These are phyloP conservation scores for Hypoxylon sp. DNA, from an alignment of 2,329 filamentous ascomycete species.

Conservation along the genomic window DNA sequence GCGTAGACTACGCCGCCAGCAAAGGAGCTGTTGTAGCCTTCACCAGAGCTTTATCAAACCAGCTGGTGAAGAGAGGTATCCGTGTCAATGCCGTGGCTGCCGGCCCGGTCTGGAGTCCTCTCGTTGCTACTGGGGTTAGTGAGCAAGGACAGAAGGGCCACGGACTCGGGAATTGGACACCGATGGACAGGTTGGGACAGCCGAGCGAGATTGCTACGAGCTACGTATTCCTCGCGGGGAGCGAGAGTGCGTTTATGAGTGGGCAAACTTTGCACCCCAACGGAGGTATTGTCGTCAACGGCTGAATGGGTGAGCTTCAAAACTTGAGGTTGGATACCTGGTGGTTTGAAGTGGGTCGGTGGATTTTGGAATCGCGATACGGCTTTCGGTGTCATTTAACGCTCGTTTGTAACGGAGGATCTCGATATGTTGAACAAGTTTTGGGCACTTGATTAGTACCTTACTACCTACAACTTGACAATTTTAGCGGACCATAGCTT, in stretches of 20 bases:
- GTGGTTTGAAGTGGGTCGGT: background rate
- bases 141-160: slow-evolving; percentile 75
- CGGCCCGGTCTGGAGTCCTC: slow-evolving; percentile 80
- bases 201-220: slow-evolving; percentile 80
- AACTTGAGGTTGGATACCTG: background rate
- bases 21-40: slow-evolving; percentile 81
- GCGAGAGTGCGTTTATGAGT: slow-evolving; percentile 77
- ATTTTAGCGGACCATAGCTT: slow-evolving; percentile 16
- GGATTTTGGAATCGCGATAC: background rate
- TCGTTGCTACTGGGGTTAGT: slow-evolving; percentile 73
- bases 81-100: background rate
- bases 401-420: background rate
- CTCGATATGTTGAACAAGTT: slow-evolving; percentile 1
- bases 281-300: slow-evolving; percentile 61
- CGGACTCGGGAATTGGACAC: slow-evolving; percentile 69
- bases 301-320: slow-evolving; percentile 48
- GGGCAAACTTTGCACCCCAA: slow-evolving; percentile 71
- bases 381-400: background rate
- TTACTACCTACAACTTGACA: no score
- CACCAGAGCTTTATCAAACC: slow-evolving; percentile 79
- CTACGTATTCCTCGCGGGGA: slow-evolving; percentile 81
- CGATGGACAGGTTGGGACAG: slow-evolving; percentile 60
- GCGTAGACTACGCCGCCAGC: slow-evolving; percentile 83
- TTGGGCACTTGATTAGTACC: background rate
- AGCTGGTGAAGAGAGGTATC: slow-evolving; percentile 59